Percentiles rank a stretch among this genome's conserved stretches.
phyloP scores from a whole-genome alignment of 768 basidiomycete genomes.

The Panaeolus papilionaceus region DNA sequence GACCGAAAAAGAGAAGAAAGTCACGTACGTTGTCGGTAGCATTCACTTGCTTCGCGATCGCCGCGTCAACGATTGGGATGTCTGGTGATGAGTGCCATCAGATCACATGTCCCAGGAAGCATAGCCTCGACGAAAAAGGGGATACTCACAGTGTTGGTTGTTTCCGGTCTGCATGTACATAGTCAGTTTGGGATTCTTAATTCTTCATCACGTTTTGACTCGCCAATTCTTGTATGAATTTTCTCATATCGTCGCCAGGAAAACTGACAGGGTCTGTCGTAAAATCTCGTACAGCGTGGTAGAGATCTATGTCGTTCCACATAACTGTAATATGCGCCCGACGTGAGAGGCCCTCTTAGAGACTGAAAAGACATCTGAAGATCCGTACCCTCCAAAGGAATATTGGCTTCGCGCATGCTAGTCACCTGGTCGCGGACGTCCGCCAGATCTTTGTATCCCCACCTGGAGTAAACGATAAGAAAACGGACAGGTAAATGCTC shows the following conservation, averaged over 20 bases:
- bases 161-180: slow-evolving; percentile 32
- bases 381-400: slow-evolving; percentile 74
- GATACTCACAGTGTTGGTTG: slow-evolving; percentile 53
- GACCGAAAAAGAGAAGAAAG: slow-evolving; percentile 7
- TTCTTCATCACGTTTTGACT: neutral
- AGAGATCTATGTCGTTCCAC: slow-evolving; percentile 84
- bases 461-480: slow-evolving; percentile 36
- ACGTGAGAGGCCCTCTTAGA: slow-evolving; percentile 12
- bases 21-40: slow-evolving; percentile 63
- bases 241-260: slow-evolving; percentile 56
- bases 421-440: slow-evolving; percentile 61
- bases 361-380: slow-evolving; percentile 17
- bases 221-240: slow-evolving; percentile 61
- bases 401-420: slow-evolving; percentile 65
- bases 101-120: slow-evolving; percentile 8
- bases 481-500: slow-evolving; percentile 7
- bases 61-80: slow-evolving; percentile 76
- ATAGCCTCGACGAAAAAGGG: neutral
- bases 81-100: slow-evolving; percentile 40
- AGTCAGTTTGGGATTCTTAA: slow-evolving; percentile 11
- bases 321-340: slow-evolving; percentile 49
- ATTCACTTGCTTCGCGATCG: slow-evolving; percentile 61
- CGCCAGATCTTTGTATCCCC: slow-evolving; percentile 54
- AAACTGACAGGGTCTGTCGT: slow-evolving; percentile 71
- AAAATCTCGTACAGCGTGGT: slow-evolving; percentile 72